Evolutionary conservation across 2,329 filamentous ascomycete genomes (phyloP).

Genomic region (Hymenotorrendiella dingleyae): DNA sequence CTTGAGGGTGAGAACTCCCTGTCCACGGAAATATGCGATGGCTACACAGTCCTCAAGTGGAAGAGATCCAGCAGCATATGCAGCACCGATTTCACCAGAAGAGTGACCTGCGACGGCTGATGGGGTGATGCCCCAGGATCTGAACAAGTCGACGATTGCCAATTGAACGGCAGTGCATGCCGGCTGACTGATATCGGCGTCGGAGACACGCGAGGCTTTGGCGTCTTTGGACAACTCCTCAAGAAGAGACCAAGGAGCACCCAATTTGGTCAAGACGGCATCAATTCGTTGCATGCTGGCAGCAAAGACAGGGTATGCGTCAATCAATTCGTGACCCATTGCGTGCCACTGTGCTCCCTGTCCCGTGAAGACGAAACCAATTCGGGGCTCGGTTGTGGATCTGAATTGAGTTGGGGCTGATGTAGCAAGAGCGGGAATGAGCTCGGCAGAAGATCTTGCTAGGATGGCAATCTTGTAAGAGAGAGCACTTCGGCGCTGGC

Average conservation of each 20-base stretch:
- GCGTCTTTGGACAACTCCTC: conserved; percentile 35
- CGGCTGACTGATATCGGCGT: conserved; percentile 40
- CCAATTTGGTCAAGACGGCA: conserved; percentile 32
- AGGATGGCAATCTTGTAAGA: conserved; percentile 21
- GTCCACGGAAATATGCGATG: conserved; percentile 40
- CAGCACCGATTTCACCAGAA: conserved; percentile 43
- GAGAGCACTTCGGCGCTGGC: conserved; percentile 22
- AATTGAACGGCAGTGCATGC: conserved; percentile 44
- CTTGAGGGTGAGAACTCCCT: conserved; percentile 28
- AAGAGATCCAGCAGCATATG: conserved; percentile 37
- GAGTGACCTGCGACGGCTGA: conserved; percentile 40
- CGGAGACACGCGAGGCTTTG: conserved; percentile 30
- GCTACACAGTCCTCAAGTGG: conserved; percentile 31
- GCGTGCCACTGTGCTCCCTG: conserved; percentile 25
- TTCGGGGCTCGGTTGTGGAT: conserved; percentile 13
- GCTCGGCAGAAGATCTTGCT: conserved; percentile 14
- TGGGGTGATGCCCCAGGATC: conserved; percentile 38
- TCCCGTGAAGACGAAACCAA: conserved; percentile 22
- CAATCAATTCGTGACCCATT: conserved; percentile 27
- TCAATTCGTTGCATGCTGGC: conserved; percentile 31
- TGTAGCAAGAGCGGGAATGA: conserved; percentile 37
- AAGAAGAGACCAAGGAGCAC: conserved; percentile 24
- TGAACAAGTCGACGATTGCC: conserved; percentile 38
- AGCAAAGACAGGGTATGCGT: conserved; percentile 32
- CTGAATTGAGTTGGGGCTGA: conserved; percentile 19